Evolutionary conservation across 108 stramenopile species (phyloP).

Genomic region (Seminavis robusta): DNA sequence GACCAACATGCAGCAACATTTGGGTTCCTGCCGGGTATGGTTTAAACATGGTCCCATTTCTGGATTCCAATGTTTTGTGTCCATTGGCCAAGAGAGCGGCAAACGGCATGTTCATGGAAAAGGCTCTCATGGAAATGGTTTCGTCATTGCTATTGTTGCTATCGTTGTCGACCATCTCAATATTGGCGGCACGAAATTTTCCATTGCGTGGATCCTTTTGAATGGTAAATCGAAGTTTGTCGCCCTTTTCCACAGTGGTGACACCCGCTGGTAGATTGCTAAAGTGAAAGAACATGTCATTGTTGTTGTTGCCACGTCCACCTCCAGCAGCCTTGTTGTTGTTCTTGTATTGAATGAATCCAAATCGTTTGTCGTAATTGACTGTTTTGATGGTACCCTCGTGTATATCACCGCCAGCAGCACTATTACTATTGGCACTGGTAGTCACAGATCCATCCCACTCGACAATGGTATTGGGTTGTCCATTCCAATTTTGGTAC

Average conservation of each 20-base stretch:
- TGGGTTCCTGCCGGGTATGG: conserved; percentile 62
- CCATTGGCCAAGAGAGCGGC: conserved; percentile 78
- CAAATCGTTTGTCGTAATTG: conserved; percentile 50
- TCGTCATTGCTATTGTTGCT: conserved; percentile 2
- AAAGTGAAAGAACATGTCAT: conserved; percentile 70
- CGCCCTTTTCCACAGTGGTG: conserved; percentile 39
- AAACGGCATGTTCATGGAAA: conserved; percentile 83
- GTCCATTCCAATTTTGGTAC: conserved; percentile 47
- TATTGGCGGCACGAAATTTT: conserved; percentile 36
- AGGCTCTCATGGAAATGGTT: conserved; percentile 37
- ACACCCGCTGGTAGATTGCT: conserved; percentile 33
- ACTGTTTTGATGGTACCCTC: conserved; percentile 47
- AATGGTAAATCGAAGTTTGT: conserved; percentile 43
- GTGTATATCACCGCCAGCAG: conserved; percentile 15
- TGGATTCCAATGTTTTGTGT: conserved; percentile 74
- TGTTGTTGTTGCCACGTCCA: conserved; percentile 21
- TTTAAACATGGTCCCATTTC: conserved; percentile 82
- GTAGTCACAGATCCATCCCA: conserved; percentile 38
- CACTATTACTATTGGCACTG: background rate
- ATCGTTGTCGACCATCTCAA: conserved; percentile 28
- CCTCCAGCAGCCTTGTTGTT: too few relatives aligned
- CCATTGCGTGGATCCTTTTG: conserved; percentile 32
- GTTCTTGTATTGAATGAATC: conserved; percentile 47
- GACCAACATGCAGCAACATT: conserved; percentile 75
- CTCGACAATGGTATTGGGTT: conserved; percentile 61